Percentiles rank a stretch among this genome's conserved stretches.
These are phyloP conservation scores for Cyamopsis tetragonoloba DNA, from an alignment of 306 rosid species.

Conservation along the genomic window DNA sequence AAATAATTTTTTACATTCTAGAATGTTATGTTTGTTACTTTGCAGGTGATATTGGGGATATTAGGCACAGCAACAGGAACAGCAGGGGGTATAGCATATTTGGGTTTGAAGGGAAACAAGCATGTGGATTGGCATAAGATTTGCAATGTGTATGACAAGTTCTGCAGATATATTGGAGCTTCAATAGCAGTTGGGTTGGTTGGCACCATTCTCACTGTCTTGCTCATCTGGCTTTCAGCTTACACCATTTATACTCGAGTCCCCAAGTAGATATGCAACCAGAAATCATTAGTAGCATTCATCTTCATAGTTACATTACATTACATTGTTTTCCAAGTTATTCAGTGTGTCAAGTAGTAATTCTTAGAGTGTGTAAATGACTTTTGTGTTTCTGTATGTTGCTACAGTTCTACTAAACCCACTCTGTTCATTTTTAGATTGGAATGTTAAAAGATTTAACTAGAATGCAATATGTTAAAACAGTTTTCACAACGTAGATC, in stretches of 20 bases:
- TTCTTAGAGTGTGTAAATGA: neutral
- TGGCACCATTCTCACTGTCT: slow-evolving; percentile 47
- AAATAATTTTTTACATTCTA: too few species aligned
- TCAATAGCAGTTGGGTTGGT: slow-evolving; percentile 54
- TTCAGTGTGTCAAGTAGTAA: slow-evolving; percentile 14
- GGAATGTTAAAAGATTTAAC: too few species aligned
- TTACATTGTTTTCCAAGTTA: neutral
- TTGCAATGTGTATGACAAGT: slow-evolving; percentile 57
- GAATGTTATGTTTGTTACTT: too few species aligned
- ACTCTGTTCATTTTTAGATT: too few species aligned
- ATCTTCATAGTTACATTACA: neutral
- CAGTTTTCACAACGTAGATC: too few species aligned
- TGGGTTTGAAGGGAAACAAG: slow-evolving; percentile 68
- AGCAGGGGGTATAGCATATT: slow-evolving; percentile 63
- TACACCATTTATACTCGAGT: slow-evolving; percentile 42
- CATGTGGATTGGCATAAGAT: slow-evolving; percentile 62
- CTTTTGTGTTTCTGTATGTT: too few species aligned
- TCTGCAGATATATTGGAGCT: slow-evolving; percentile 53
- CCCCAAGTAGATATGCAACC: slow-evolving; percentile 63
- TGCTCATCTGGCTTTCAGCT: slow-evolving; percentile 70
- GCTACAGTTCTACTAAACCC: too few species aligned
- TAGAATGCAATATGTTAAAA: too few species aligned
- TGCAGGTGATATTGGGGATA: slow-evolving; percentile 77
- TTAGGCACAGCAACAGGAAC: slow-evolving; percentile 78
- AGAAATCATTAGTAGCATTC: too few species aligned